phyloP scores from a whole-genome alignment of 345 rosid species.

The Brassica nigra region DNA sequence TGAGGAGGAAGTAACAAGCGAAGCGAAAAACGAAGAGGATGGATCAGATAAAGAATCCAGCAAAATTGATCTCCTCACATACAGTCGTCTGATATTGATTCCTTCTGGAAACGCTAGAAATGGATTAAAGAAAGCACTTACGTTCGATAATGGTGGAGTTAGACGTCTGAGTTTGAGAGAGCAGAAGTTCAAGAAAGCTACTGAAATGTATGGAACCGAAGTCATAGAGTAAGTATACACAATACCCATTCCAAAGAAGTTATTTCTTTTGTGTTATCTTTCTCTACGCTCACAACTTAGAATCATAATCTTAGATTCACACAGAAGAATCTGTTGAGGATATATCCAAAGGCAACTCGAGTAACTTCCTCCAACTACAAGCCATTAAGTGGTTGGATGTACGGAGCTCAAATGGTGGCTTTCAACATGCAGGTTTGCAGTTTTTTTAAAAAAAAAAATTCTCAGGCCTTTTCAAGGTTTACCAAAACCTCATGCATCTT shows the following conservation, averaged over 20 bases:
- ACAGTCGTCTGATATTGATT: constrained; percentile 58
- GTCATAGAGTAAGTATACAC: constrained; percentile 53
- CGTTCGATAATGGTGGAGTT: constrained; percentile 51
- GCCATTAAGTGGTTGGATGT: constrained; percentile 73
- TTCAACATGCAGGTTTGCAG: constrained; percentile 79
- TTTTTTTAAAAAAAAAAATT: too few species aligned
- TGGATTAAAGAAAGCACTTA: constrained; percentile 49
- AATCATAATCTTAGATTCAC: constrained; percentile 53
- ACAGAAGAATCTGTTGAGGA: constrained; percentile 66
- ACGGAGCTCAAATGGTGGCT: constrained; percentile 93
- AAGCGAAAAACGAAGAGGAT: constrained; percentile 41
- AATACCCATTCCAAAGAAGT: too few species aligned
- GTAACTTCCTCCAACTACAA: constrained; percentile 72
- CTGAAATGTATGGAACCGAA: constrained; percentile 52
- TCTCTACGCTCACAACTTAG: background rate
- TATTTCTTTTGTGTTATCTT: too few species aligned
- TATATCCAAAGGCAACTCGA: constrained; percentile 72
- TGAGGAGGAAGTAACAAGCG: constrained; percentile 40
- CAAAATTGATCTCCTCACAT: constrained; percentile 40
- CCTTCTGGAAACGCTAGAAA: constrained; percentile 65
- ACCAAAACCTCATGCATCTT: background rate
- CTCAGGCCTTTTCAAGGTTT: background rate
- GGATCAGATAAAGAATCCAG: constrained; percentile 35
- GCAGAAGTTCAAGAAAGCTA: constrained; percentile 60
- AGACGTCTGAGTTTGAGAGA: constrained; percentile 71